Conservation (phyloP, 768 basidiomycete species). For the Hygrocybe coccinea region DNA sequence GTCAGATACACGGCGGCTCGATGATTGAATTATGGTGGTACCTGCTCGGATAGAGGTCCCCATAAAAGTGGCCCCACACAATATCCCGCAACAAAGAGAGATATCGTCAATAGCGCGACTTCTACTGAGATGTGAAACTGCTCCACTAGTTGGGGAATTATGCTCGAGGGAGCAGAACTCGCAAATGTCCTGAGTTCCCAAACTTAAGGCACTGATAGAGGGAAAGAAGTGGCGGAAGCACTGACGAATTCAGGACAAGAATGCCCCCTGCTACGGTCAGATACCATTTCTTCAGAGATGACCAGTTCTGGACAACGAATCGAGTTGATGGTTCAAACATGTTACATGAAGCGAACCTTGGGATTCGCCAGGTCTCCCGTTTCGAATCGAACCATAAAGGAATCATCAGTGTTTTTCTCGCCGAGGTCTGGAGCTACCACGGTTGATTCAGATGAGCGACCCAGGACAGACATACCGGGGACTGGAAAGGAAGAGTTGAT, state of each 20-base stretch:
- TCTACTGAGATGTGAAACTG: conserved; percentile 48
- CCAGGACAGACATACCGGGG: not conserved
- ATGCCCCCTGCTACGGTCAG: conserved; percentile 45
- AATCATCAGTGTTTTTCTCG: conserved; percentile 19
- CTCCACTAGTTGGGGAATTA: conserved; percentile 40
- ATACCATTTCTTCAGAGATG: conserved; percentile 42
- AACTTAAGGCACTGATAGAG: not conserved
- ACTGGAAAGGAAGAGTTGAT: no score
- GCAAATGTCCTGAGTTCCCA: conserved; percentile 49
- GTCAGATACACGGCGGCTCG: conserved; percentile 32
- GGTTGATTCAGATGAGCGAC: not conserved
- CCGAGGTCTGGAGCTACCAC: not conserved
- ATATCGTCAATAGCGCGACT: conserved; percentile 50
- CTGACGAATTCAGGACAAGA: conserved; percentile 53
- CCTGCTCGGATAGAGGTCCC: conserved; percentile 39
- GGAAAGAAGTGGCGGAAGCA: conserved; percentile 3
- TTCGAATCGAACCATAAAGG: conserved; percentile 35
- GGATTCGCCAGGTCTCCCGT: conserved; percentile 43
- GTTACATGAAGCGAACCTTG: conserved; percentile 30
- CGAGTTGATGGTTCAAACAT: not conserved
- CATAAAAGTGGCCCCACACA: conserved; percentile 58
- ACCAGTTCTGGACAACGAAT: conserved; percentile 43
- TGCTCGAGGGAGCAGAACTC: conserved; percentile 53
- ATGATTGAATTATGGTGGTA: not conserved
- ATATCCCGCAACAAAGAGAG: conserved; percentile 67